These are phyloP conservation scores for Purshia tridentata DNA, from an alignment of 306 rosid species.

Conservation along the genomic window DNA sequence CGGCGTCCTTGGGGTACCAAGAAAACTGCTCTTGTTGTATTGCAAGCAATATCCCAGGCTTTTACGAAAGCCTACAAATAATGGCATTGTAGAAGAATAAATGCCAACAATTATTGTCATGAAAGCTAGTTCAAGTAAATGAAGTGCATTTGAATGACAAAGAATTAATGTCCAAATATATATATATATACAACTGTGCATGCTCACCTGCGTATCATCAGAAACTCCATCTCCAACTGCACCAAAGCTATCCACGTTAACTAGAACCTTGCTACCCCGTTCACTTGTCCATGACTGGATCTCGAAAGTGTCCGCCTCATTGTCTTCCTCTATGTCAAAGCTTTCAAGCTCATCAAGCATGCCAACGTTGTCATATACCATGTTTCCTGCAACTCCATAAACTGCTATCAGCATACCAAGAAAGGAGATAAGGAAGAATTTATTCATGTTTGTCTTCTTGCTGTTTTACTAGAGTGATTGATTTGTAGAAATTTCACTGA, in stretches of 20 bases:
- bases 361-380: slow-evolving; percentile 41
- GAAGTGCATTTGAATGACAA: not conserved
- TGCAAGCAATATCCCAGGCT: slow-evolving; percentile 87
- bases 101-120: not conserved
- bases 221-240: slow-evolving; percentile 84
- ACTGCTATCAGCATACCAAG: slow-evolving; percentile 55
- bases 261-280: slow-evolving; percentile 85
- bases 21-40: slow-evolving; percentile 65
- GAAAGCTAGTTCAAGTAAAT: not conserved
- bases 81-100: slow-evolving; percentile 36
- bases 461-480: slow-evolving; percentile 44
- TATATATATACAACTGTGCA: not conserved
- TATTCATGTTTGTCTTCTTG: slow-evolving; percentile 52
- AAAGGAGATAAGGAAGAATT: slow-evolving; percentile 45
- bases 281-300: slow-evolving; percentile 76
- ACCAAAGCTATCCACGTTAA: slow-evolving; percentile 85
- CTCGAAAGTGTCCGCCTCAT: slow-evolving; percentile 46
- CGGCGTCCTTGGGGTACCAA: slow-evolving; percentile 70
- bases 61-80: slow-evolving; percentile 65
- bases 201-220: slow-evolving; percentile 78
- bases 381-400: slow-evolving; percentile 57
- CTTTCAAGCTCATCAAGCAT: slow-evolving; percentile 54
- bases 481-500: slow-evolving; percentile 59
- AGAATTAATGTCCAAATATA: slow-evolving; percentile 2
- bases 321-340: slow-evolving; percentile 51